A percentile compares a stretch with the other conserved stretches of the same genome.
Evolutionary conservation across 768 basidiomycete species (phyloP).

Genomic region (Termitomyces sp.): DNA sequence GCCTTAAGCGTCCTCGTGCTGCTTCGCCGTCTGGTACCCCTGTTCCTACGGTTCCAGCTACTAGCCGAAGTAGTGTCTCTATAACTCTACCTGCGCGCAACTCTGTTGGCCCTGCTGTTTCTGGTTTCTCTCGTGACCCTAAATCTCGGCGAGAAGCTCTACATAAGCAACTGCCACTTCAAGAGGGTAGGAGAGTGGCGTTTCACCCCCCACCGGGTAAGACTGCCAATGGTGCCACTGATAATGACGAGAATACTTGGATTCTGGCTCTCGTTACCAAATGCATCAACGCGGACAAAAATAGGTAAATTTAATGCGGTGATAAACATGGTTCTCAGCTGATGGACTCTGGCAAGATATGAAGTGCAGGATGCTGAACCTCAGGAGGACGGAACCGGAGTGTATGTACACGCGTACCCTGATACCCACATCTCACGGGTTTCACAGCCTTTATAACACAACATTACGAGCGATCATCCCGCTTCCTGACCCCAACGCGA

Average conservation of each 20-base stretch:
- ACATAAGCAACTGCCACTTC: slow-evolving; percentile 61
- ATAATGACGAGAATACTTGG: slow-evolving; percentile 62
- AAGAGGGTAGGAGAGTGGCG: slow-evolving; percentile 74
- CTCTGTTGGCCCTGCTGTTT: slow-evolving; percentile 54
- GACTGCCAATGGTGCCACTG: slow-evolving; percentile 30
- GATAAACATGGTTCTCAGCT: neutral
- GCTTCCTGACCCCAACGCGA: slow-evolving; percentile 68
- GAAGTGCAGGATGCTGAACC: slow-evolving; percentile 86
- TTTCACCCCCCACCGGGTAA: slow-evolving; percentile 70
- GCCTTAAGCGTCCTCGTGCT: slow-evolving; percentile 70
- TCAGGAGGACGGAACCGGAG: slow-evolving; percentile 75
- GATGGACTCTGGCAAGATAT: slow-evolving; percentile 44
- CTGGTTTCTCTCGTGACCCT: slow-evolving; percentile 57
- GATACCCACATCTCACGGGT: slow-evolving; percentile 2
- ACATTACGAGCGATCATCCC: slow-evolving; percentile 73
- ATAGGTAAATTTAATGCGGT: slow-evolving; percentile 38
- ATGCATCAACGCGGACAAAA: slow-evolving; percentile 70
- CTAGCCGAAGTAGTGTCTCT: slow-evolving; percentile 43
- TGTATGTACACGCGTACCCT: slow-evolving; percentile 27
- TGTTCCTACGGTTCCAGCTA: slow-evolving; percentile 30
- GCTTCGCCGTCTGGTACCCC: slow-evolving; percentile 66
- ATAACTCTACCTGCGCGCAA: slow-evolving; percentile 55
- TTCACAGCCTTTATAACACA: slow-evolving; percentile 60
- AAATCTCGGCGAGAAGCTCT: slow-evolving; percentile 64
- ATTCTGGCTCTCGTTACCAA: slow-evolving; percentile 75